Percentiles rank a stretch among this genome's conserved stretches.
These are phyloP conservation scores for Syncephalis plumigaleata DNA, from an alignment of 371 early-diverging fungal genomes.

Conservation along the genomic window DNA sequence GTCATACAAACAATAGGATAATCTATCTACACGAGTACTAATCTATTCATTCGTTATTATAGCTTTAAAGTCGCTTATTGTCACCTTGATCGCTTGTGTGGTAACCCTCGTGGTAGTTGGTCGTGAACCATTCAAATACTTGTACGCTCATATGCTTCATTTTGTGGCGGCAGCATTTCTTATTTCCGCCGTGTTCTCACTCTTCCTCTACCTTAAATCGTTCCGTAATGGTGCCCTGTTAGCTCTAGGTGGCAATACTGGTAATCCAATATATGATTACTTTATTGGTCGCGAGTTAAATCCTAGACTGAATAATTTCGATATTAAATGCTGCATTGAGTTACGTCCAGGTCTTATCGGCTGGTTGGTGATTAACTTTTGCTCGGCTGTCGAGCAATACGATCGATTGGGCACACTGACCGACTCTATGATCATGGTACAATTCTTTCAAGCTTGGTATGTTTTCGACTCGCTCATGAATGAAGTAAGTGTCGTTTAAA, in stretches of 20 bases:
- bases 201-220: constrained; percentile 53
- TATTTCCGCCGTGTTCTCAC: constrained; percentile 38
- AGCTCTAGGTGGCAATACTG: constrained; percentile 79
- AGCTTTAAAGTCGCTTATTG: constrained; percentile 31
- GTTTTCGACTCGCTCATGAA: constrained; percentile 68
- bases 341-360: constrained; percentile 77
- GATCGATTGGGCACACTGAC: constrained; percentile 37
- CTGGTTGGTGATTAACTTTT: constrained; percentile 57
- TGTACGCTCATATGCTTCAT: constrained; percentile 49
- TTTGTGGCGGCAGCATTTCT: constrained; percentile 47
- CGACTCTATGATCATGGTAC: constrained; percentile 56
- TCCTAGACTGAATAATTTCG: constrained; percentile 67
- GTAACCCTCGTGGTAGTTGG: constrained; percentile 22
- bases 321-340: constrained; percentile 86
- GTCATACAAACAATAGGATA: too few species aligned
- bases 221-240: constrained; percentile 40
- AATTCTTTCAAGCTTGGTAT: constrained; percentile 64
- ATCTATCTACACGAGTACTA: too few species aligned
- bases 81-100: constrained; percentile 25
- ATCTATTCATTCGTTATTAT: too few species aligned
- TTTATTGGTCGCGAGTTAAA: constrained; percentile 74
- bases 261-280: constrained; percentile 75
- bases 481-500: too few species aligned
- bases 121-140: constrained; percentile 42
- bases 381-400: constrained; percentile 65